Evolutionary conservation across 176 grass and related monocot species (phyloP), one percentile per base, ranked within the genome.

Genomic region (Phoenix dactylifera): DNA sequence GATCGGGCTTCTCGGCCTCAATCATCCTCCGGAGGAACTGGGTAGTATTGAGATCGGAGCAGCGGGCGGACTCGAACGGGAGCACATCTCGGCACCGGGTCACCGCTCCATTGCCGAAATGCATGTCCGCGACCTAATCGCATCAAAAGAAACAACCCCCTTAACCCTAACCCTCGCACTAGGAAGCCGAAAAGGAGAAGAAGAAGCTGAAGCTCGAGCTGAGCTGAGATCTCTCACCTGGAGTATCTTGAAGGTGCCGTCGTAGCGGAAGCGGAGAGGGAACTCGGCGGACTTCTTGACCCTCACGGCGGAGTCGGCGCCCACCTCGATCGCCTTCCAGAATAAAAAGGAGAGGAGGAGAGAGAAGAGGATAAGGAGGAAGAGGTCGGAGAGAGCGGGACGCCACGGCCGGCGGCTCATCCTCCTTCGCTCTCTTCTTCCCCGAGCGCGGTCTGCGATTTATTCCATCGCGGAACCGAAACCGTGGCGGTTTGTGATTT

Each of bases 11-110:
- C 80, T 96, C 91, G 1, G 83, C 80, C 26, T 78, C 50, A 68
- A 96, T 96, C 65, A 90, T 44, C 56, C 91, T 74, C 56, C 81
- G 73, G 17, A 96, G 73, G 73, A 90, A 96, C 4, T 63, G 69
- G 15, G 91, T 96, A 55, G 86, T 87, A 77, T 96, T 96, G 69
- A 85, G 77, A 83, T 96, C 92, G 22, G 92, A 84, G 78, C 87
- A 96, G 22, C 52, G 60, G 51, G 77, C 71, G n/a, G 75, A 66
- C 73, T 83, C 80, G 60, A 60, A 71, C 24, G 77, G 72, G 20
- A 66, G 66, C 69, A 96, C 86, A 63, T 96, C 86, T 22, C 80
- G 64, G 68, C 92, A 96, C 18, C 86, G 78, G 63, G 83, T 90
- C 65, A 73, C 58, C 64, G 60, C 72, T 26, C 92, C 91, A 58